Evolutionary conservation across 164 flowering plant genomes (phyloP).

Genomic region (Brasenia schreberi): DNA sequence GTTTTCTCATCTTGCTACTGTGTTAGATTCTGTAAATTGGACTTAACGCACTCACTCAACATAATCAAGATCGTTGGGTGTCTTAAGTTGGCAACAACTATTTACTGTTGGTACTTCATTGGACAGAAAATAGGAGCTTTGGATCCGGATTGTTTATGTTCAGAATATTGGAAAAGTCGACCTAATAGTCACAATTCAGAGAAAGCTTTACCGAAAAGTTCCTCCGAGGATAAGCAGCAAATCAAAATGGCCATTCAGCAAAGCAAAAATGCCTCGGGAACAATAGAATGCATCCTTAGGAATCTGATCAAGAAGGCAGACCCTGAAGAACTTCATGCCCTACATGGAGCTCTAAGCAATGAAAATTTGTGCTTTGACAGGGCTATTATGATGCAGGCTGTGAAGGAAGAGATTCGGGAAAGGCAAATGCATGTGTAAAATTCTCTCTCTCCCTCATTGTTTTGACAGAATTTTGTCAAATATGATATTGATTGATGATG

Average conservation of each 20-base stretch:
- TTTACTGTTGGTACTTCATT: too few relatives aligned
- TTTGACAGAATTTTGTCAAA: not conserved
- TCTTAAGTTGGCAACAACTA: too few relatives aligned
- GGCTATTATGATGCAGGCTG: not conserved
- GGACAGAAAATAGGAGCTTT: conserved; percentile 30
- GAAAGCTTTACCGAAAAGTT: conserved; percentile 10
- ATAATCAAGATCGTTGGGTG: too few relatives aligned
- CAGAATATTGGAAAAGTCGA: conserved; percentile 66
- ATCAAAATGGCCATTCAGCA: not conserved
- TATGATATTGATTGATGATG: not conserved
- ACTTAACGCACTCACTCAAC: too few relatives aligned
- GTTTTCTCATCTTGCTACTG: too few relatives aligned
- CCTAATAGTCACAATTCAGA: conserved; percentile 26
- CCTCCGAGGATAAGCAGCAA: not conserved
- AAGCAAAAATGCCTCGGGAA: not conserved
- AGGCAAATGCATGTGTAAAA: not conserved
- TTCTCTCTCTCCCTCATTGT: not conserved
- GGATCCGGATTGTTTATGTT: conserved; percentile 47
- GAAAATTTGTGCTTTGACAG: conserved; percentile 1
- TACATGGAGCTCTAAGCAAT: conserved; percentile 26
- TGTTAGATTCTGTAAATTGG: too few relatives aligned
- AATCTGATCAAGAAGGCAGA: conserved; percentile 60
- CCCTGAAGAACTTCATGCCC: conserved; percentile 42
- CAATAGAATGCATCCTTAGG: conserved; percentile 19
- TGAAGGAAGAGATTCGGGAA: not conserved